Percentiles rank a stretch among this genome's conserved stretches.
Conservation (phyloP, 2,329 filamentous ascomycete genomes). For the Dryadomyces quercus-mongolicae region DNA sequence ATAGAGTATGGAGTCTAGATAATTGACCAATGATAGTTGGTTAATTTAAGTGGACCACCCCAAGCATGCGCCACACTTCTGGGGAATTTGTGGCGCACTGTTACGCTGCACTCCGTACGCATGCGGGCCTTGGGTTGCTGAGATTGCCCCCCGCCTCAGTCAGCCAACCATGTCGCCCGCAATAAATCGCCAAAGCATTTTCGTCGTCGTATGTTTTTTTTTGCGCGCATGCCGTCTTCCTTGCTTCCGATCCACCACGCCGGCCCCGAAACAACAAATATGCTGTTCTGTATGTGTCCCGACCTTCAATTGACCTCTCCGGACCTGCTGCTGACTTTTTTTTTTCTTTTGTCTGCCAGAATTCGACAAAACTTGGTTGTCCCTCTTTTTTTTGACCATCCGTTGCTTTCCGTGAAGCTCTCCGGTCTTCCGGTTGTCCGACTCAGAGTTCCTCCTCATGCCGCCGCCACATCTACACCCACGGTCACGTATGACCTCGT, state of each 20-base stretch:
- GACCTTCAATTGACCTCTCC: background rate
- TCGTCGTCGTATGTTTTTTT: constrained; percentile 2
- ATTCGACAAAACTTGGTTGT: background rate
- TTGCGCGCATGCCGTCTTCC: background rate
- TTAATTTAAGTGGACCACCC: too few relatives aligned
- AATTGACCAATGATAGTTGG: too few relatives aligned
- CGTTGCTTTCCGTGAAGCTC: background rate
- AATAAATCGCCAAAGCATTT: background rate
- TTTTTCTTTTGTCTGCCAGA: background rate
- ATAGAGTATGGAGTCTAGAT: too few relatives aligned
- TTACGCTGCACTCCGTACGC: too few relatives aligned
- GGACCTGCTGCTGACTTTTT: background rate
- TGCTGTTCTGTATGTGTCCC: background rate
- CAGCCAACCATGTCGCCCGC: background rate
- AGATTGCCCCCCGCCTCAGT: background rate
- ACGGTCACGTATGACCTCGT: constrained; percentile 82
- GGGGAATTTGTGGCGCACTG: too few relatives aligned
- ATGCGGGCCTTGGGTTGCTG: too few relatives aligned
- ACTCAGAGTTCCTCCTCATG: constrained; percentile 37
- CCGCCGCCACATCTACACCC: constrained; percentile 84
- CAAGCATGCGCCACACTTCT: too few relatives aligned
- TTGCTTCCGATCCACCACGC: background rate
- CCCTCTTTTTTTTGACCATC: background rate
- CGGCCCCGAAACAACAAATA: background rate
- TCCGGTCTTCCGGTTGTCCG: too few relatives aligned